Conservation (phyloP, 2,329 filamentous ascomycete species). For the Rugonectria rugulosa region DNA sequence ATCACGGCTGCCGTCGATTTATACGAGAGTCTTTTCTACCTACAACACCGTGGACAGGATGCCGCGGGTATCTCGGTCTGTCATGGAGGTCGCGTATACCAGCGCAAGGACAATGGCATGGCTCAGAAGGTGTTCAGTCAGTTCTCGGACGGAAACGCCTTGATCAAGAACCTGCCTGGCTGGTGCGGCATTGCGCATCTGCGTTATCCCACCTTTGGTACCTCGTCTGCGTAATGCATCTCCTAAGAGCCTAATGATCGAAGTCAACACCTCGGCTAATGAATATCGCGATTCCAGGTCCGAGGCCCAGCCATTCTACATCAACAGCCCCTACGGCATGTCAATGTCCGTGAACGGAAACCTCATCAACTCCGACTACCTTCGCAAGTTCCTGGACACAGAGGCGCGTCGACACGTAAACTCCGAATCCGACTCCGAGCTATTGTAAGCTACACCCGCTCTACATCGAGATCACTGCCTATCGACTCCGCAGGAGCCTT, state of each 20-base stretch:
- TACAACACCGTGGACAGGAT: constrained; percentile 81
- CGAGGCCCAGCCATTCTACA: constrained; percentile 92
- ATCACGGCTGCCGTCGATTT: constrained; percentile 67
- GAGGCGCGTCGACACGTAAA: constrained; percentile 88
- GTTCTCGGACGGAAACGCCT: constrained; percentile 62
- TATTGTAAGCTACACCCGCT: constrained; percentile 35
- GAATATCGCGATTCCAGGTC: constrained; percentile 59
- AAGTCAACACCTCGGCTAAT: not conserved
- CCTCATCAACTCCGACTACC: constrained; percentile 75
- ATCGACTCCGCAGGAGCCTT: too few relatives aligned
- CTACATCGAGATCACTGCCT: too few relatives aligned
- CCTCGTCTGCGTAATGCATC: constrained; percentile 58
- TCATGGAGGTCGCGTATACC: constrained; percentile 81
- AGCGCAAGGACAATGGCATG: constrained; percentile 91
- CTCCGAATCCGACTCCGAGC: constrained; percentile 85
- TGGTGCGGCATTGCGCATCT: constrained; percentile 75
- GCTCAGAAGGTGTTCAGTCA: constrained; percentile 76
- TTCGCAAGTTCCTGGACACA: constrained; percentile 75
- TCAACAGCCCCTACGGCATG: constrained; percentile 85
- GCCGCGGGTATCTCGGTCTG: constrained; percentile 84
- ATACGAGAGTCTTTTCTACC: constrained; percentile 75
- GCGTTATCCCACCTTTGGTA: constrained; percentile 89
- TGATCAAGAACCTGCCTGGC: constrained; percentile 66
- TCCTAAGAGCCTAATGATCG: not conserved
- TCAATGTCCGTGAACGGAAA: constrained; percentile 87